phyloP scores from a whole-genome alignment of 129 eudicot genomes.

The Centella asiatica region DNA sequence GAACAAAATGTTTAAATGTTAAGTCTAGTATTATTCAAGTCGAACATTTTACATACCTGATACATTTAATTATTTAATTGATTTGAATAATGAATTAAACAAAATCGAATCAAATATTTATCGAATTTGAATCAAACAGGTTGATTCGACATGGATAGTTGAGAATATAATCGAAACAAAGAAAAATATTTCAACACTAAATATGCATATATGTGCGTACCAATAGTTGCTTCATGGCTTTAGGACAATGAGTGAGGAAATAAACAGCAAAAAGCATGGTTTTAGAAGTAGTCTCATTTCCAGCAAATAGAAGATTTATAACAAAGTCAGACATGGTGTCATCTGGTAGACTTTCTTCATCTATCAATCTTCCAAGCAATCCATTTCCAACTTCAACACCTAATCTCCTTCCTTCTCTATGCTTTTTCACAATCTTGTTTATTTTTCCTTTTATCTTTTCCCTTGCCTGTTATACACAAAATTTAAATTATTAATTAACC shows the following conservation, averaged over 20 bases:
- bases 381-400: constrained; percentile 23
- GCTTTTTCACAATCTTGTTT: constrained; percentile 25
- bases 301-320: constrained; percentile 72
- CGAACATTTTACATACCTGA: too few species aligned
- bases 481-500: too few species aligned
- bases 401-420: constrained; percentile 5
- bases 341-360: constrained; percentile 55
- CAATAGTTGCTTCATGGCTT: constrained; percentile 46
- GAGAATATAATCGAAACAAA: too few species aligned
- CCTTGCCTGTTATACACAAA: constrained; percentile 47
- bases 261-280: constrained; percentile 81
- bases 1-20: too few species aligned
- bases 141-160: too few species aligned
- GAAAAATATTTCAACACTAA: background rate
- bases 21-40: too few species aligned
- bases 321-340: constrained; percentile 64
- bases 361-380: constrained; percentile 52
- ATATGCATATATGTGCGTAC: constrained; percentile 20
- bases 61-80: too few species aligned
- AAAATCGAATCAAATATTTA: too few species aligned
- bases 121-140: too few species aligned
- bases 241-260: constrained; percentile 52
- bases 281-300: constrained; percentile 79
- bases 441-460: constrained; percentile 50
- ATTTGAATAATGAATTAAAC: too few species aligned